Evolutionary conservation across 2,329 filamentous ascomycete genomes (phyloP), one percentile per base, ranked within the genome.

Genomic region (Penicillium sp.): DNA sequence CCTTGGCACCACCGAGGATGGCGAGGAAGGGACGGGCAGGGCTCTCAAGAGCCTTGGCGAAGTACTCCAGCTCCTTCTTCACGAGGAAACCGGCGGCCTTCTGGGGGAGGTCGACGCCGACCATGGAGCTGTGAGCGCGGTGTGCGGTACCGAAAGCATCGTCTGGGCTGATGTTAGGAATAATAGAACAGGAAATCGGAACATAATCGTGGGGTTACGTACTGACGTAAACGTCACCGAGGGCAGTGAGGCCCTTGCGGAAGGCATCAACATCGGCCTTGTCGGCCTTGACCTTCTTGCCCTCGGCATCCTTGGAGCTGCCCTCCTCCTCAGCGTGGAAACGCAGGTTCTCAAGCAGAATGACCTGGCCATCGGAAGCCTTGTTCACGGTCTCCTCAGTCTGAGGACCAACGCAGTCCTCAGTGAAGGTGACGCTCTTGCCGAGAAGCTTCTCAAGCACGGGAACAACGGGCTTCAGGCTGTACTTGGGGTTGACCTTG

Each of bases 21-120:
- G 94, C 96, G 54, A 99, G 88, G 90, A 99, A 99, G 61, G 94
- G 94, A 57, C 93, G 88, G 82, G 96, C 84, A 61, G 94, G 94
- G 70, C 85, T 87, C 83, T 99, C 94, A 61, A 99, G 89, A 39
- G 92, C 94, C 83, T 97, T 86, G 65, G 94, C 94, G 75, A 99
- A 99, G 88, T 99, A 99, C 76, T 99, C 94, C 63, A 99, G 89
- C 81, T 99, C 94, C 85, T 97, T 99, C 89, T 99, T 99, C 84
- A 99, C 92, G 73, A 99, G 87, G 88, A 97, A 99, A 63, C 94
- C 94, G 57, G 93, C 91, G 10, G 94, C 94, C 84, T 96, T 97
- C 78, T 97, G 91, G 68, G 93, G 93, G 49, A 99, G 89, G 67
- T 97, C 87, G 64, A 97, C 85, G 72, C 94, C 94, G 71, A 99